Evolutionary conservation across 1,284 basidiomycete genomes (phyloP), one percentile per base, ranked within the genome.

Genomic region (Phylloboletellus chloephorus): DNA sequence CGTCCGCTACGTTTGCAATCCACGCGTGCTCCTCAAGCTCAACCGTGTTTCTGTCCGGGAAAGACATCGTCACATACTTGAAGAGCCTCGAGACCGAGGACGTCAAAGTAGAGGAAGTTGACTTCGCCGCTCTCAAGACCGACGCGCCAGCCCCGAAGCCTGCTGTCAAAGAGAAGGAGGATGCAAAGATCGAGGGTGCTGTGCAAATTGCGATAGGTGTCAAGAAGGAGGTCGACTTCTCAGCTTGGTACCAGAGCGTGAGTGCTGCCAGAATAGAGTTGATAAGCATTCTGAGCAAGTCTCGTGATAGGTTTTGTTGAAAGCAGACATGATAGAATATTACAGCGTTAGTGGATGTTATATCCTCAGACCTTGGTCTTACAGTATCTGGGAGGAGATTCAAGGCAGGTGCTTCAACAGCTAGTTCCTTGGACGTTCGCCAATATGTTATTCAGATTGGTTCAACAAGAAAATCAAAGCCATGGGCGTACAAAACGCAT

Each of bases 321-420:
- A 98, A 72, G 90, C 93, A 17, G 94, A 99, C 58, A 98, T 99
- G 95, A 70, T 99, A 43, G 96, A 98, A 61, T 98, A 98, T 70
- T 98, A 98, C 69, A 94, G 85, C 64, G 93, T 99, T 57, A 94
- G 90, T 50, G 96, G 95, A 19, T 99, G 95, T 64, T 98, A 98
- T 69, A 97, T 98, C 58, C 82, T 98, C 49, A 94, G 93, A 64
- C 96, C 96, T 0, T 93, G 91, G 87, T 95, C 92, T 6, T 98
- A 91, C 68, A 83, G 80, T 56, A 93, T 98, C 60, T 98, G 96
- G 96, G 91, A 98, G 63, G 76, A 76, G 44, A 97, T 99, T 51
- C 92, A 96, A 72, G 76, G 88, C 89, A 53, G 21, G 71, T 23
- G 21, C 8, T 68, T 73, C 79, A 82, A 52, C 31, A 66, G 51